These are phyloP conservation scores for Tulasnella sp. DNA, from an alignment of 768 basidiomycete genomes.

Conservation along the genomic window DNA sequence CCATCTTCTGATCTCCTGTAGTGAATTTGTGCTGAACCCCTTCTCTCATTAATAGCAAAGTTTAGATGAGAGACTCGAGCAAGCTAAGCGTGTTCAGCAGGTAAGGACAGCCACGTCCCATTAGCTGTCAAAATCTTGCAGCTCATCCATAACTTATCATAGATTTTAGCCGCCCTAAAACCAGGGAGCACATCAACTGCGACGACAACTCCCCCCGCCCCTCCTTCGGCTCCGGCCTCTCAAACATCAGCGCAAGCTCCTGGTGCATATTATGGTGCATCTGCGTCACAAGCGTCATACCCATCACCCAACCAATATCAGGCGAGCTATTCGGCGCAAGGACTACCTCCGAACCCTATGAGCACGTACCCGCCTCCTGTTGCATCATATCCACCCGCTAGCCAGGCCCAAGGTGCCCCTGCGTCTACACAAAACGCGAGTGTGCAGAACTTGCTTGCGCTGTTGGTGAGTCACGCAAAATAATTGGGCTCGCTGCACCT, in stretches of 20 bases:
- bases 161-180: constrained; percentile 69
- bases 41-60: neutral
- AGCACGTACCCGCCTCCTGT: neutral
- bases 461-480: neutral
- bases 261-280: constrained; percentile 26
- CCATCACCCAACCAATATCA: neutral
- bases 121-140: no score
- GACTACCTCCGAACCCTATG: neutral
- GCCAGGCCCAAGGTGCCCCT: neutral
- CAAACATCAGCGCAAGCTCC: constrained; percentile 29
- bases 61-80: constrained; percentile 70
- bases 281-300: neutral
- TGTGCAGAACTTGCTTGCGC: constrained; percentile 7
- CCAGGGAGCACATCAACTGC: constrained; percentile 22
- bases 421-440: neutral
- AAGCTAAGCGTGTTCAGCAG: constrained; percentile 79
- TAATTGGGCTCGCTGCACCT: neutral
- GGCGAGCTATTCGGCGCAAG: neutral
- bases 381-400: neutral
- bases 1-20: no score
- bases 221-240: constrained; percentile 25
- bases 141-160: neutral
- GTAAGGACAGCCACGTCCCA: constrained; percentile 23
- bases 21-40: no score
- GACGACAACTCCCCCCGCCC: neutral